phyloP scores from a whole-genome alignment of 1,139 yeast species.

The Starmera stellimalicola region DNA sequence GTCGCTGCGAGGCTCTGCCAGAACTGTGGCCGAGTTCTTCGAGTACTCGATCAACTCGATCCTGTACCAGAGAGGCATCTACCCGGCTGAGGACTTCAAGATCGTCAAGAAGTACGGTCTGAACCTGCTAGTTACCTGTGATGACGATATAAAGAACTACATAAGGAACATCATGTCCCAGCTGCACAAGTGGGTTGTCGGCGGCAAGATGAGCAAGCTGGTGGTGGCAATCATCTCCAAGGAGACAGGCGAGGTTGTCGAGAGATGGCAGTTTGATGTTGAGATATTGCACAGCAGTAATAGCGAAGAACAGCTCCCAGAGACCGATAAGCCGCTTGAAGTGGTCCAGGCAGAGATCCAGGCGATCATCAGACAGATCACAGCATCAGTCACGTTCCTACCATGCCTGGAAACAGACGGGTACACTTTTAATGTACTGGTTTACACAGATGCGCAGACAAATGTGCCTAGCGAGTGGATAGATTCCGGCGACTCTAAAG shows the following conservation, averaged over 20 bases:
- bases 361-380: conserved; percentile 78
- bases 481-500: conserved; percentile 54
- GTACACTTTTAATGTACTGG: conserved; percentile 80
- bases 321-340: conserved; percentile 30
- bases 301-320: conserved; percentile 5
- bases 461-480: conserved; percentile 81
- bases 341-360: conserved; percentile 70
- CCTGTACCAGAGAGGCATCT: conserved; percentile 82
- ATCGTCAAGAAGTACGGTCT: conserved; percentile 75
- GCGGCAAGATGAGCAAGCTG: conserved; percentile 59
- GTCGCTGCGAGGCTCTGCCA: conserved; percentile 70
- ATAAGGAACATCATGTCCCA: conserved; percentile 64
- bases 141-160: conserved; percentile 69
- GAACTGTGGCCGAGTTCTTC: conserved; percentile 75
- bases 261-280: conserved; percentile 80
- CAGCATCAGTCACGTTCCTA: conserved; percentile 78
- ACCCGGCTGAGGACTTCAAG: conserved; percentile 81
- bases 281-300: conserved; percentile 27
- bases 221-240: conserved; percentile 66
- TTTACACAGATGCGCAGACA: conserved; percentile 68
- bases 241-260: conserved; percentile 59
- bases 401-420: conserved; percentile 63
- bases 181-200: conserved; percentile 71
- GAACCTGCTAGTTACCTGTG: conserved; percentile 62
- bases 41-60: conserved; percentile 73